A percentile compares a stretch with the other conserved stretches of the same genome.
phyloP scores from a whole-genome alignment of 768 basidiomycete species.

The Strobilomyces echinocephalus region DNA sequence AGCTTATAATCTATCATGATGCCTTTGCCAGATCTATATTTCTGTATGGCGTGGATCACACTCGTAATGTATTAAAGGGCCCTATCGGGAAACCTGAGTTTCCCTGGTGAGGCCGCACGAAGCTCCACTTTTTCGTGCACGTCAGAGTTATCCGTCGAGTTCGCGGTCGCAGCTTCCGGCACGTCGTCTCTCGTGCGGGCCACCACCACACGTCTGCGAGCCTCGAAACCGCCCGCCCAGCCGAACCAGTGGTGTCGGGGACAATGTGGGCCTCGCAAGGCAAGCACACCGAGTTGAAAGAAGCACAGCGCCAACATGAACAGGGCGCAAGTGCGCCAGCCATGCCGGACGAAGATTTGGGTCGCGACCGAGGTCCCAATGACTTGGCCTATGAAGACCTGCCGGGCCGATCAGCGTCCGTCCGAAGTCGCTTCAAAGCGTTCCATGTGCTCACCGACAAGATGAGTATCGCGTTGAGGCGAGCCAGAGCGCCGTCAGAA shows the following conservation, averaged over 20 bases:
- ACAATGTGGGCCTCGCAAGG: conserved; percentile 65
- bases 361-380: conserved; percentile 77
- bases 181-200: background rate
- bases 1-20: too few relatives aligned
- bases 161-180: background rate
- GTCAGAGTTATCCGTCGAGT: conserved; percentile 1
- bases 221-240: conserved; percentile 52
- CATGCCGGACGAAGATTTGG: conserved; percentile 59
- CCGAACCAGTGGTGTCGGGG: conserved; percentile 52
- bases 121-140: conserved; percentile 7
- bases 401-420: background rate
- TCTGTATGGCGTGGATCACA: too few relatives aligned
- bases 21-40: too few relatives aligned
- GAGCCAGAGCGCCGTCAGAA: conserved; percentile 49
- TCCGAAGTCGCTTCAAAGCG: background rate
- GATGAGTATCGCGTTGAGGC: conserved; percentile 74
- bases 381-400: conserved; percentile 75
- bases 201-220: conserved; percentile 36
- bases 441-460: conserved; percentile 47
- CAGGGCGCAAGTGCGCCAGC: conserved; percentile 65
- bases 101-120: background rate
- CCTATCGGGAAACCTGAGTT: too few relatives aligned
- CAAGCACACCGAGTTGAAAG: conserved; percentile 51
- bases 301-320: conserved; percentile 57
- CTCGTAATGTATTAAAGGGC: too few relatives aligned